These are phyloP conservation scores for Lipomyces orientalis DNA, from an alignment of 805 yeast species.

Conservation along the genomic window DNA sequence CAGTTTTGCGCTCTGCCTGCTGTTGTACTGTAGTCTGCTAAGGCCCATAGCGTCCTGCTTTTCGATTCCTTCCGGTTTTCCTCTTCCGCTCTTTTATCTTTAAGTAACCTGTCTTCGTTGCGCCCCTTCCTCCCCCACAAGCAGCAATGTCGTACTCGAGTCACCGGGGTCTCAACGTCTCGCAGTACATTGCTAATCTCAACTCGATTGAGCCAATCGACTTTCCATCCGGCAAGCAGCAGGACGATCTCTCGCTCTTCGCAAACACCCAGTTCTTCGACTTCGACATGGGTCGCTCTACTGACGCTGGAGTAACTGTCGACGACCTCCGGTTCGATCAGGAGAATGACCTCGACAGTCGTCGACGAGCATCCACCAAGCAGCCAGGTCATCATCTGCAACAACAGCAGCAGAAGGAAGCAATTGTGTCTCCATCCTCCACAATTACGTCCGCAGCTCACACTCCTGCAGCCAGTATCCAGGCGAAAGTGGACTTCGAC, in stretches of 20 bases:
- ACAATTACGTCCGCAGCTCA: background rate
- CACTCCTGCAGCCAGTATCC: constrained; percentile 13
- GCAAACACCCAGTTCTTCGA: constrained; percentile 53
- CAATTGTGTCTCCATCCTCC: constrained; percentile 13
- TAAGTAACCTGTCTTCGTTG: background rate
- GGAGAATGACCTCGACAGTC: constrained; percentile 13
- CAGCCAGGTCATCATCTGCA: constrained; percentile 1
- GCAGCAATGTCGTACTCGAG: constrained; percentile 33
- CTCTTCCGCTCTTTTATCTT: constrained; percentile 1
- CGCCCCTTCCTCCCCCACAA: constrained; percentile 11
- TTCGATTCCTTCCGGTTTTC: background rate
- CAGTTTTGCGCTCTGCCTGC: too few relatives aligned
- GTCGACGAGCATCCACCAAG: constrained; percentile 5
- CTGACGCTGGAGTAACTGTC: constrained; percentile 50
- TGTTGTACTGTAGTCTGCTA: background rate
- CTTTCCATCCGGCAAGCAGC: constrained; percentile 27
- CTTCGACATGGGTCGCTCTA: constrained; percentile 52
- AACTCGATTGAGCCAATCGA: constrained; percentile 45
- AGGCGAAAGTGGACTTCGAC: constrained; percentile 21
- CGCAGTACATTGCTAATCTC: constrained; percentile 45
- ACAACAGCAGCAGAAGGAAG: constrained; percentile 3
- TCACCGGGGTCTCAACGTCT: constrained; percentile 42
- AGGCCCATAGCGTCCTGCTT: constrained; percentile 5
- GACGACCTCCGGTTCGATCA: constrained; percentile 36
- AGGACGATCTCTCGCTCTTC: constrained; percentile 51